These are phyloP conservation scores for Avena sativa DNA, from an alignment of 176 grass and related monocot species.

Conservation along the genomic window DNA sequence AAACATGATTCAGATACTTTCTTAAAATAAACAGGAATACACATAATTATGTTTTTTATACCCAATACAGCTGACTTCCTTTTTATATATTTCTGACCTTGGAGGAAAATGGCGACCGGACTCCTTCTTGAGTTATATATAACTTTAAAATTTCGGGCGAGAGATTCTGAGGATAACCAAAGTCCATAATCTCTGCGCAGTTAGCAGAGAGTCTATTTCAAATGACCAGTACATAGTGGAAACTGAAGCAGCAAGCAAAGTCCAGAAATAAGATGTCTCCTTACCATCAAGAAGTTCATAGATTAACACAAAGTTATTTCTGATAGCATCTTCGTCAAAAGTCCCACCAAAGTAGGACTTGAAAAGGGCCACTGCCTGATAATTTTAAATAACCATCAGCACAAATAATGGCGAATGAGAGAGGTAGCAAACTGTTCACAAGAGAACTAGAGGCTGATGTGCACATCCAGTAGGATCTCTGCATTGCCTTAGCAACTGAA, in stretches of 20 bases:
- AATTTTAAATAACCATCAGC: constrained; percentile 46
- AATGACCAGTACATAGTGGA: constrained; percentile 21
- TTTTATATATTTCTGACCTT: constrained; percentile 66
- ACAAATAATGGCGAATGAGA: constrained; percentile 8
- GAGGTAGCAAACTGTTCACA: not conserved
- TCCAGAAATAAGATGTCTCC: constrained; percentile 32
- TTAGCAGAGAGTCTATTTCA: constrained; percentile 29
- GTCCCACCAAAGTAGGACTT: constrained; percentile 97
- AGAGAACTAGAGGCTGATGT: constrained; percentile 1
- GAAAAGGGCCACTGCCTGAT: constrained; percentile 91
- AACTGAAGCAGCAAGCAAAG: constrained; percentile 39
- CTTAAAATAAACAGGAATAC: constrained; percentile 5
- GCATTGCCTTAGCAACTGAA: constrained; percentile 13
- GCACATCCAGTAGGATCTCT: not conserved
- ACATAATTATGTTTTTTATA: not conserved
- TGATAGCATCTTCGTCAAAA: constrained; percentile 99
- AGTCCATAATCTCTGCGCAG: constrained; percentile 99
- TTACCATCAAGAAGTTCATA: constrained; percentile 99
- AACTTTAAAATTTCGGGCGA: constrained; percentile 99
- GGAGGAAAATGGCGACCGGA: constrained; percentile 96
- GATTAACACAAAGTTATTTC: constrained; percentile 99
- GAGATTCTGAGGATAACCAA: constrained; percentile 98
- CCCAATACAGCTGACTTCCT: constrained; percentile 28
- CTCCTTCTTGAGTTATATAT: constrained; percentile 98
- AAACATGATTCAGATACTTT: constrained; percentile 40